A percentile compares a stretch with the other conserved stretches of the same genome.
Evolutionary conservation across 192 early-diverging fungal species (phyloP).

Genomic region (Coemansia sp.): DNA sequence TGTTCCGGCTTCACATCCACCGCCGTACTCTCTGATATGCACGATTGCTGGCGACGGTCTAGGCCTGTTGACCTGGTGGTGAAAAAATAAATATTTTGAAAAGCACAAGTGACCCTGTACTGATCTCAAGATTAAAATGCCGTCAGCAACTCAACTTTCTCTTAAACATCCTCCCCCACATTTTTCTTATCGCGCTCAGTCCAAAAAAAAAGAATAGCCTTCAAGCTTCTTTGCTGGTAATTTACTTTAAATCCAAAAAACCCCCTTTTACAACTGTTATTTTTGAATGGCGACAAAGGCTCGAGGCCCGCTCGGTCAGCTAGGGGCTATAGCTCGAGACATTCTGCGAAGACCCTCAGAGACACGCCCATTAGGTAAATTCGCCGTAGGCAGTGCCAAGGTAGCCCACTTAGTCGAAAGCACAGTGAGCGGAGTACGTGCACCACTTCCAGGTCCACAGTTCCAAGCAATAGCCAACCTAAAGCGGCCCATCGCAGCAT

Average conservation of each 20-base stretch:
- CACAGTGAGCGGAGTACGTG: constrained; percentile 40
- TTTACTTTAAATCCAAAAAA: not conserved
- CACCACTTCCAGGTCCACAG: constrained; percentile 34
- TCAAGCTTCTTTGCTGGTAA: not conserved
- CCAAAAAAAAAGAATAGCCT: not conserved
- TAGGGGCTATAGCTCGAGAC: constrained; percentile 35
- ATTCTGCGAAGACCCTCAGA: constrained; percentile 30
- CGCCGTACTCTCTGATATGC: constrained; percentile 51
- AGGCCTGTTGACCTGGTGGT: constrained; percentile 74
- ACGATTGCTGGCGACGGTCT: constrained; percentile 71
- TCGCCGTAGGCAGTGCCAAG: constrained; percentile 45
- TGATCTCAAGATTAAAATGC: constrained; percentile 1
- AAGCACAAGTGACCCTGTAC: not conserved
- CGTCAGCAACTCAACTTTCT: not conserved
- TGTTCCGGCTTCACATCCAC: constrained; percentile 21
- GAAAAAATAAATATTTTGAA: not conserved
- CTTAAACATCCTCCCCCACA: not conserved
- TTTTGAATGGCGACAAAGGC: constrained; percentile 41
- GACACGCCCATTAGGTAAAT: constrained; percentile 38
- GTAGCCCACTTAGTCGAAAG: constrained; percentile 43
- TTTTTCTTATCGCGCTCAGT: not conserved
- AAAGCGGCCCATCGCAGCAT: constrained; percentile 32
- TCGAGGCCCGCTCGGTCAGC: constrained; percentile 37
- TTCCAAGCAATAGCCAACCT: constrained; percentile 23
- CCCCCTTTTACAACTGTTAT: not conserved